Percentiles rank a stretch among this genome's conserved stretches.
Conservation (phyloP, 768 basidiomycete genomes). For the Solioccasus polychromus region DNA sequence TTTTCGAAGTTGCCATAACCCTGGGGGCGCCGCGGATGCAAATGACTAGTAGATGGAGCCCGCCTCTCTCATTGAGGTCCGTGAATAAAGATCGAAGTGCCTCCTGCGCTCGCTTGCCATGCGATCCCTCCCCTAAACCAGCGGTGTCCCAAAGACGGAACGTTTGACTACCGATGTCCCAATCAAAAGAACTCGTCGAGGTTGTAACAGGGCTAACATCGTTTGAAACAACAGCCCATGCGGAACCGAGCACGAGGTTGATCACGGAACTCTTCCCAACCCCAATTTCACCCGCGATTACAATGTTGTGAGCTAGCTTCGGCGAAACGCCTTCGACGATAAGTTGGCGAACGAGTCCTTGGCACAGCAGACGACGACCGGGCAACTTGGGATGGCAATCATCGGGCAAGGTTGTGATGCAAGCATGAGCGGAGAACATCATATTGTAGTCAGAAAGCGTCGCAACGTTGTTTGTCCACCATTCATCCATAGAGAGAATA, state of each 20-base stretch:
- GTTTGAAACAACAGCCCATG: slow-evolving; percentile 16
- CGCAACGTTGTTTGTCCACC: slow-evolving; percentile 37
- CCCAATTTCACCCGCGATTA: slow-evolving; percentile 26
- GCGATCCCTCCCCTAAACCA: slow-evolving; percentile 26
- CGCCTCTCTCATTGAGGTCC: slow-evolving; percentile 21
- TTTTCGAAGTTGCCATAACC: slow-evolving; percentile 15
- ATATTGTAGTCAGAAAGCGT: slow-evolving; percentile 31
- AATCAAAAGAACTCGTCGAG: slow-evolving; percentile 10
- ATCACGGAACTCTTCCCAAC: slow-evolving; percentile 30
- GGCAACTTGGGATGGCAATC: slow-evolving; percentile 20
- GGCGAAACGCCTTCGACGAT: slow-evolving; percentile 19
- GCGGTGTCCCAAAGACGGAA: slow-evolving; percentile 31
- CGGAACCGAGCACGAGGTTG: slow-evolving; percentile 24
- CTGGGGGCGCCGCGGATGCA: slow-evolving; percentile 23
- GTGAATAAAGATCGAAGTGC: slow-evolving; percentile 18
- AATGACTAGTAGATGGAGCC: slow-evolving; percentile 25
- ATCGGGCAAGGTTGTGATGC: slow-evolving; percentile 20
- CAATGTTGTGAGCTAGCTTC: slow-evolving; percentile 20
- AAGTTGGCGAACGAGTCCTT: slow-evolving; percentile 12
- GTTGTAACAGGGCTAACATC: slow-evolving; percentile 19
- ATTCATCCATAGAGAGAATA: slow-evolving; percentile 32
- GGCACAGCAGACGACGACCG: slow-evolving; percentile 19
- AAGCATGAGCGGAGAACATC: slow-evolving; percentile 27
- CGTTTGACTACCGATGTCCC: slow-evolving; percentile 5
- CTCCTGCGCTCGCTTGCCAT: slow-evolving; percentile 20